A percentile compares a stretch with the other conserved stretches of the same genome.
Conservation (phyloP, 306 rosid genomes). For the Dalbergia cultrata region DNA sequence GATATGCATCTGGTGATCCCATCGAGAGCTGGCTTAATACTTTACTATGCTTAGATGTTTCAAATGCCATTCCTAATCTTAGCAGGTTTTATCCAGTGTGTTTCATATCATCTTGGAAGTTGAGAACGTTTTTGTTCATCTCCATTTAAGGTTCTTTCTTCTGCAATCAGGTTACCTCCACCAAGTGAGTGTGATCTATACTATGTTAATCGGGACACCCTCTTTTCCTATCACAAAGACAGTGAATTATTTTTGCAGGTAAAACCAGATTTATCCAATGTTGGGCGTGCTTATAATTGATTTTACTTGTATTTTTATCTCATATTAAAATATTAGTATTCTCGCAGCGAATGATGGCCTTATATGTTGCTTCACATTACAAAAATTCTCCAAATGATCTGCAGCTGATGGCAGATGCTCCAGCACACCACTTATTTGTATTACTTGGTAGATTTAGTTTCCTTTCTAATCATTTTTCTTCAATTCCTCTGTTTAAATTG, state of each 20-base stretch:
- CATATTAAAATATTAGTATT: conserved; percentile 47
- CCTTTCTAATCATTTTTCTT: conserved; percentile 33
- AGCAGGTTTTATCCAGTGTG: conserved; percentile 64
- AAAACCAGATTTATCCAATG: conserved; percentile 40
- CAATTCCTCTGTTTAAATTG: conserved; percentile 28
- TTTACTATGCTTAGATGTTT: conserved; percentile 89
- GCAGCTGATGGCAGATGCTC: conserved; percentile 98
- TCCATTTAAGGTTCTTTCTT: conserved; percentile 33
- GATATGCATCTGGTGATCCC: conserved; percentile 95
- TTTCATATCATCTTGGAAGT: conserved; percentile 30
- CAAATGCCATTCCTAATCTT: conserved; percentile 76
- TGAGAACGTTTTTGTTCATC: conserved; percentile 29
- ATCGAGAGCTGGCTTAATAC: conserved; percentile 90
- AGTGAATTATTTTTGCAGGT: conserved; percentile 99
- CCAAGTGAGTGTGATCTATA: conserved; percentile 89
- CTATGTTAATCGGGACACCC: conserved; percentile 96
- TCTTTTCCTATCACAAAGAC: conserved; percentile 89
- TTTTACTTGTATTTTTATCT: conserved; percentile 21
- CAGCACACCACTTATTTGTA: conserved; percentile 96
- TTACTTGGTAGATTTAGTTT: conserved; percentile 77
- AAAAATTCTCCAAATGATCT: conserved; percentile 98
- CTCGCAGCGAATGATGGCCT: conserved; percentile 96
- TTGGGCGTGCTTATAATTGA: conserved; percentile 30
- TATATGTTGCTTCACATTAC: conserved; percentile 96
- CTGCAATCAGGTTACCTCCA: conserved; percentile 75